Base-by-base conservation (phyloP, 2,329 filamentous ascomycete species). In the Cladosporium sp. region DNA sequence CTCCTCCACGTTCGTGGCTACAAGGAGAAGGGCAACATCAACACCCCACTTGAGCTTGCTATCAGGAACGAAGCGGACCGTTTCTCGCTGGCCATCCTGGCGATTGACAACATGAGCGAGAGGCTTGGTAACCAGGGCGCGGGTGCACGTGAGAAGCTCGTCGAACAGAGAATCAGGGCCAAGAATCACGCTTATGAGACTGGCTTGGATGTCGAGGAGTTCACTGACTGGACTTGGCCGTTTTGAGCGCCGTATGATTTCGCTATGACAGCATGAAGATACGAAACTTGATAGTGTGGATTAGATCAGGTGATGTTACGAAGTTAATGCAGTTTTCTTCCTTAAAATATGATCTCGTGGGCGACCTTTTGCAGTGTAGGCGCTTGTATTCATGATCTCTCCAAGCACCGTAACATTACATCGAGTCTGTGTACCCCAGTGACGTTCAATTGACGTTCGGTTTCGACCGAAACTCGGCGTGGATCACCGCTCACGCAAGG, bases 11-110 rank as follows among this genome's bases (percentile, higher is more conserved):
- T 93, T n/a, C 83, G 88, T 34, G 91, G 91, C 1, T 93, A 93
- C 81, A 88, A 85, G 73, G 90, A 93, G 81, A 93, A 93, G 84
- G 91, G 91, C 56, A 93, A 93, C 76, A 93, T 93, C 70, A 89
- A 93, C 75, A 93, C 91, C 0, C 91, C 90, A 1, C 86, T 93
- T 23, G 90, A 92, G 78, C 80, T 93, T 68, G 90, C 90, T 30
- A 91, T 93, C 74, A 84, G 90, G 66, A 93, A 93, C 78, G 84
- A 89, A 72, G 91, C 90, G 0, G 91, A 93, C 78, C 84, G 91
- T 30, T 93, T 90, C 79, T 91, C 88, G 70, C 79, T 93, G 43
- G 90, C 91, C 11, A 91, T 93, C 67, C 87, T 90, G 72, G 91
- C 90, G 16, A 89, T 93, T 66, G 90, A 93, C 71, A 84, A 85